These are phyloP conservation scores for Aristolochia californica DNA, from an alignment of 164 flowering plant genomes.

Conservation along the genomic window DNA sequence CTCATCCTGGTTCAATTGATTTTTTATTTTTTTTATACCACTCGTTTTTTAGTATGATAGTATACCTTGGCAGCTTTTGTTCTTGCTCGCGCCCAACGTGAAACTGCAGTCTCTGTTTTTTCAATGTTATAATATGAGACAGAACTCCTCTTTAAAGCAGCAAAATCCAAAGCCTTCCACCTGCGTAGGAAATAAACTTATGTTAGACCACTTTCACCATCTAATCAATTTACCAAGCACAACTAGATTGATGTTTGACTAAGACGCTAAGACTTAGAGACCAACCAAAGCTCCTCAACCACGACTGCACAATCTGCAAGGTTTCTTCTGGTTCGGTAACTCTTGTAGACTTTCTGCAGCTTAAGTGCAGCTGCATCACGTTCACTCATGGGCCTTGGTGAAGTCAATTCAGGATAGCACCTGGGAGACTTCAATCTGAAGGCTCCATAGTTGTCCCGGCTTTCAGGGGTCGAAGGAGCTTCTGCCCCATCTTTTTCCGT, in stretches of 20 bases:
- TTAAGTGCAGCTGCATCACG: conserved; percentile 54
- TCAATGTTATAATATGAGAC: conserved; percentile 34
- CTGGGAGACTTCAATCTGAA: conserved; percentile 1
- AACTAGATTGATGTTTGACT: background rate
- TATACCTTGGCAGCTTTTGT: conserved; percentile 54
- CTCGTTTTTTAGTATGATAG: background rate
- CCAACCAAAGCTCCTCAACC: conserved; percentile 61
- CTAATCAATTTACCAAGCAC: background rate
- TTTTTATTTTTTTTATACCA: no score
- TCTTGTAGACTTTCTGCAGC: conserved; percentile 63
- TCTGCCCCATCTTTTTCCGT: background rate
- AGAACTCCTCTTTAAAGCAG: conserved; percentile 39
- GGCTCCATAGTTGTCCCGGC: conserved; percentile 2
- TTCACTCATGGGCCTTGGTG: conserved; percentile 26
- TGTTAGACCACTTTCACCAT: conserved; percentile 1
- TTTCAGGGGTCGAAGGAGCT: background rate
- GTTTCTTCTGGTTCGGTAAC: conserved; percentile 61
- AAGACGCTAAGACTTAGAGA: conserved; percentile 4
- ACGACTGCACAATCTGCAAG: conserved; percentile 76
- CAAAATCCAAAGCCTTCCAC: conserved; percentile 67
- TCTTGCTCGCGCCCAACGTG: conserved; percentile 50
- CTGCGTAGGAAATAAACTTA: conserved; percentile 13
- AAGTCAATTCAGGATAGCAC: conserved; percentile 9
- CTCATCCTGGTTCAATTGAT: no score
- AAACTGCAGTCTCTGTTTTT: conserved; percentile 43